A percentile compares a stretch with the other conserved stretches of the same genome.
phyloP scores from a whole-genome alignment of 352 stramenopile genomes.

The Globisporangium perplexum region DNA sequence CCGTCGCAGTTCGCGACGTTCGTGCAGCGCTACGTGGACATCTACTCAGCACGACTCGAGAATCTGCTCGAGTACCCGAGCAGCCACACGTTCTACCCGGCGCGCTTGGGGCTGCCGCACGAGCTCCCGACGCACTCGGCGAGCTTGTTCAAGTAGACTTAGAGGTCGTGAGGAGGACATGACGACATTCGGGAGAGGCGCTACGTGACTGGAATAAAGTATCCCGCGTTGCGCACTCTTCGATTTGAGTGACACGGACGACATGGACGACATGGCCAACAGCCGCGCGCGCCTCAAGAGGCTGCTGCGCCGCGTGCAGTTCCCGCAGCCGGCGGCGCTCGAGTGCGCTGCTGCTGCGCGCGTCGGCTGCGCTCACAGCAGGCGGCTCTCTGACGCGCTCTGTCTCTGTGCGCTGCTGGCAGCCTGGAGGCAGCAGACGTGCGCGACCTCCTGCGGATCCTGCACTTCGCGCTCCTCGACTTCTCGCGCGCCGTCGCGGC shows the following conservation, averaged over 20 bases:
- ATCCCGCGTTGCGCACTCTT: background rate
- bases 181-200: too few relatives aligned
- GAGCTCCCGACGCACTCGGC: constrained; percentile 19
- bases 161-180: too few relatives aligned
- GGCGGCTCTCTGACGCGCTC: background rate
- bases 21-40: constrained; percentile 83
- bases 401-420: background rate
- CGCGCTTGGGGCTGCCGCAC: constrained; percentile 55
- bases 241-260: too few relatives aligned
- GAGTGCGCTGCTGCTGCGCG: constrained; percentile 12
- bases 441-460: constrained; percentile 50
- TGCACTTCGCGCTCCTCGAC: constrained; percentile 71
- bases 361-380: background rate
- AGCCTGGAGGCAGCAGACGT: constrained; percentile 30
- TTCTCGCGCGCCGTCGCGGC: constrained; percentile 61
- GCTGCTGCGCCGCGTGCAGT: constrained; percentile 46
- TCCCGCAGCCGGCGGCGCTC: constrained; percentile 33
- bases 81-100: constrained; percentile 83
- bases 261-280: constrained; percentile 35
- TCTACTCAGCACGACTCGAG: constrained; percentile 83
- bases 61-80: constrained; percentile 81
- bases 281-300: constrained; percentile 48
- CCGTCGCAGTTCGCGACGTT: constrained; percentile 85
- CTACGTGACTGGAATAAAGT: background rate
- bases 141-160: constrained; percentile 6